Conservation (phyloP, 495 filamentous ascomycete species). For the Talaromyces proteolyticus region DNA sequence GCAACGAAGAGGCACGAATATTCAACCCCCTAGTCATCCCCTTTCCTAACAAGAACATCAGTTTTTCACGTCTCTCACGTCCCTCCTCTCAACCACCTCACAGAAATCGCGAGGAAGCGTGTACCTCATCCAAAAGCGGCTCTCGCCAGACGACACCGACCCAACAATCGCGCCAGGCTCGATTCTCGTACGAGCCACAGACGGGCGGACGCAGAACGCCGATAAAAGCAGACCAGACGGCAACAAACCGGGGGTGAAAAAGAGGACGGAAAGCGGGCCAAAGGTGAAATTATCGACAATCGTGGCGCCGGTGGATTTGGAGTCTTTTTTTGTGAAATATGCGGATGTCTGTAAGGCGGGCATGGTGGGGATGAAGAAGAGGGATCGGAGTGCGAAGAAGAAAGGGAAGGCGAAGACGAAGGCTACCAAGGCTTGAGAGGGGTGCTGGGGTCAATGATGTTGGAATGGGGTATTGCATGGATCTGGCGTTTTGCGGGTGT, state of each 20-base stretch:
- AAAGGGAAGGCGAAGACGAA: constrained; percentile 71
- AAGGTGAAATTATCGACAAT: constrained; percentile 84
- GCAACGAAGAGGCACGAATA: constrained; percentile 67
- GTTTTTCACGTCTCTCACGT: constrained; percentile 80
- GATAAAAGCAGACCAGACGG: constrained; percentile 46
- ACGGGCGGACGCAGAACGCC: constrained; percentile 52
- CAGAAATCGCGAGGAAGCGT: constrained; percentile 69
- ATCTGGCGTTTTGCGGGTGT: not conserved
- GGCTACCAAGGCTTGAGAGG: constrained; percentile 36
- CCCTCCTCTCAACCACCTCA: constrained; percentile 66
- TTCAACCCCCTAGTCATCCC: not conserved
- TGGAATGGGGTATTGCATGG: not conserved
- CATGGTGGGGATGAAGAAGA: constrained; percentile 87
- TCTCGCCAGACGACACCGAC: constrained; percentile 8
- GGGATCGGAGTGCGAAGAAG: constrained; percentile 80
- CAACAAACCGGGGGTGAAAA: constrained; percentile 27
- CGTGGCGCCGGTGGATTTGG: constrained; percentile 67
- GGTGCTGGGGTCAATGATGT: no score
- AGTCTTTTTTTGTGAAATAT: constrained; percentile 77
- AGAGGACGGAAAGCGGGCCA: constrained; percentile 19
- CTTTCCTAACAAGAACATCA: constrained; percentile 29
- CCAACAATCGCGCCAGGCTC: constrained; percentile 26
- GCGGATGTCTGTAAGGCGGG: constrained; percentile 88
- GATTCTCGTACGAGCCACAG: constrained; percentile 77
- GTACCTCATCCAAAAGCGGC: constrained; percentile 76